phyloP scores from a whole-genome alignment of 805 yeast species.

The Candida chilensis region DNA sequence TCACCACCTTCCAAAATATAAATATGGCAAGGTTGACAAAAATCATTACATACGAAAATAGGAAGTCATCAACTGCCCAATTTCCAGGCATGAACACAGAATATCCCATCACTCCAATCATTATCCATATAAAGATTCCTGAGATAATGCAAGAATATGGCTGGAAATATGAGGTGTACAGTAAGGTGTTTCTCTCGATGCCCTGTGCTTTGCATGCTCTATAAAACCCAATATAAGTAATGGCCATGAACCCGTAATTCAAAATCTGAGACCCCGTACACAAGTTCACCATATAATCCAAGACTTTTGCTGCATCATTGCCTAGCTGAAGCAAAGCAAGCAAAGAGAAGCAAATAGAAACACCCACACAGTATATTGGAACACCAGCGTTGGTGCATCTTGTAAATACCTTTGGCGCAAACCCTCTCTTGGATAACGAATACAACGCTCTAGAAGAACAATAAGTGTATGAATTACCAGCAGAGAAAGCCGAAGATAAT shows the following conservation, averaged over 20 bases:
- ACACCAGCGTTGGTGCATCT: conserved; percentile 60
- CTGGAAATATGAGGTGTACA: conserved; percentile 32
- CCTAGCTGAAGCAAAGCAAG: conserved; percentile 31
- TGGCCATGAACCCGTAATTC: conserved; percentile 34
- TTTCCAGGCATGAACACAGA: conserved; percentile 28
- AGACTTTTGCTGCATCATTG: conserved; percentile 17
- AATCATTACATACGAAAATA: conserved; percentile 31
- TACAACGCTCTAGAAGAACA: conserved; percentile 62
- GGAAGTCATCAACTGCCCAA: conserved; percentile 25
- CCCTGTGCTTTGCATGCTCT: conserved; percentile 29
- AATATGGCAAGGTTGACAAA: conserved; percentile 27
- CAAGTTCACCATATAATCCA: conserved; percentile 35
- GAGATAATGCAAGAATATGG: conserved; percentile 29
- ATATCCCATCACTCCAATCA: conserved; percentile 24
- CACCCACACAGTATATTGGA: conserved; percentile 48
- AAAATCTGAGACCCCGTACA: conserved; percentile 38
- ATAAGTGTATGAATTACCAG: conserved; percentile 76
- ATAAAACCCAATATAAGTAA: conserved; percentile 32
- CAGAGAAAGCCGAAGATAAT: conserved; percentile 68
- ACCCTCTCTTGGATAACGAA: conserved; percentile 63
- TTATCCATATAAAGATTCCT: conserved; percentile 24
- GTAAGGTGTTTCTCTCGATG: conserved; percentile 23
- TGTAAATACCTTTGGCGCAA: conserved; percentile 62
- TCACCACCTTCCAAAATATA: conserved; percentile 23
- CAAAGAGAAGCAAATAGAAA: conserved; percentile 23